These are phyloP conservation scores for Striga asiatica DNA, from an alignment of 257 asterid species.

Conservation along the genomic window DNA sequence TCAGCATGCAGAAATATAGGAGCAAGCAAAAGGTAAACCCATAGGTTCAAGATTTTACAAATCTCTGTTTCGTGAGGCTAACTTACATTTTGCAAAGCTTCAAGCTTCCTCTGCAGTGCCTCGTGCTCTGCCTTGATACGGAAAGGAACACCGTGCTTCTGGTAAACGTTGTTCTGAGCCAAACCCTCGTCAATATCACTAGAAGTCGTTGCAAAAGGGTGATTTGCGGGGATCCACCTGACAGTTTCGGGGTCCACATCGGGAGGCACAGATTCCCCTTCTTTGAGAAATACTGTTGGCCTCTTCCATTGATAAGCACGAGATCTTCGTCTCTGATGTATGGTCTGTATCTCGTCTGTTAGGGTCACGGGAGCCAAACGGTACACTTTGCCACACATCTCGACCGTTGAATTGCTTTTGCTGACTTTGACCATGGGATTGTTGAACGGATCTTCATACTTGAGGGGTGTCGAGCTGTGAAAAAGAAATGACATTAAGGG, in stretches of 20 bases:
- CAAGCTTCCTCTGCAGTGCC: constrained; percentile 91
- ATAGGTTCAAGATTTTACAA: too few relatives aligned
- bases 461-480: constrained; percentile 72
- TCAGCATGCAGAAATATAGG: not conserved
- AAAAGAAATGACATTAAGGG: constrained; percentile 9
- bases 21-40: not conserved
- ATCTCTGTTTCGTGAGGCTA: not conserved
- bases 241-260: constrained; percentile 98
- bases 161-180: constrained; percentile 85
- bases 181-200: constrained; percentile 90
- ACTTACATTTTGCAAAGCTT: constrained; percentile 82
- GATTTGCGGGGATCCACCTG: constrained; percentile 99
- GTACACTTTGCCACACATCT: constrained; percentile 95
- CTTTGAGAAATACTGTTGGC: constrained; percentile 86
- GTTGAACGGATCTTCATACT: constrained; percentile 92
- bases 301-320: constrained; percentile 99
- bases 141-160: constrained; percentile 94
- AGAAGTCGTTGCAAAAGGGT: constrained; percentile 94
- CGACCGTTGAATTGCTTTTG: constrained; percentile 75
- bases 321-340: constrained; percentile 88
- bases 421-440: constrained; percentile 92
- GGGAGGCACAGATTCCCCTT: constrained; percentile 88
- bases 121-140: constrained; percentile 97
- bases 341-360: constrained; percentile 63
- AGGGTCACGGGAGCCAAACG: constrained; percentile 90